These are phyloP conservation scores for Penicillium sp. DNA, from an alignment of 2,329 filamentous ascomycete species.

Conservation along the genomic window DNA sequence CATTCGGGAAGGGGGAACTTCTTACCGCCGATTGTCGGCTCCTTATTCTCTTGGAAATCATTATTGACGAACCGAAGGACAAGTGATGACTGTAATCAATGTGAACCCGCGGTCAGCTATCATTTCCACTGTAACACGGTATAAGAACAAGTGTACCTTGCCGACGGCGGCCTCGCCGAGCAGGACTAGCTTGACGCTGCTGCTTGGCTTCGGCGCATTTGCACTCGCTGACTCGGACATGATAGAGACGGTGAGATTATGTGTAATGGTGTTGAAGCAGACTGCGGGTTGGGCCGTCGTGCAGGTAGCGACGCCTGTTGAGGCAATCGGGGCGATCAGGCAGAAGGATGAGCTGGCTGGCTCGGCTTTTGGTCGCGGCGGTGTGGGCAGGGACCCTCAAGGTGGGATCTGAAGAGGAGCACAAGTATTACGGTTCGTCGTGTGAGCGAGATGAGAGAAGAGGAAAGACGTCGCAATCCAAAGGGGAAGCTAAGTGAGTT, in stretches of 20 bases:
- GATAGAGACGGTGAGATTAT: constrained; percentile 13
- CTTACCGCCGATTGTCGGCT: constrained; percentile 95
- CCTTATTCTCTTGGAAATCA: constrained; percentile 99
- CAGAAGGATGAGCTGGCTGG: constrained; percentile 25
- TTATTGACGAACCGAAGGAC: constrained; percentile 99
- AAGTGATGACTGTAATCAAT: constrained; percentile 73
- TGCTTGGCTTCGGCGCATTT: constrained; percentile 85
- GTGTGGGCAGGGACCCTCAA: constrained; percentile 23
- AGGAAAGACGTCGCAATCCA: constrained; percentile 9
- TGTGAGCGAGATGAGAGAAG: neutral
- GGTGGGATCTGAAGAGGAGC: constrained; percentile 20
- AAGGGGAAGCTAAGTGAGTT: constrained; percentile 8
- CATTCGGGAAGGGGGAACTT: constrained; percentile 2
- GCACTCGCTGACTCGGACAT: constrained; percentile 74
- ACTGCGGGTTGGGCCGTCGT: constrained; percentile 31
- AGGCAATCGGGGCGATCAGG: constrained; percentile 26
- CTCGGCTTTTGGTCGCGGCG: constrained; percentile 22
- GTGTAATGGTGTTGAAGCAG: constrained; percentile 4
- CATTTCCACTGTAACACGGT: constrained; percentile 5
- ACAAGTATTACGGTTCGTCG: constrained; percentile 8
- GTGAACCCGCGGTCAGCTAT: constrained; percentile 12
- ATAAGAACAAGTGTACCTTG: constrained; percentile 66
- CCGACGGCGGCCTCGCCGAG: constrained; percentile 96
- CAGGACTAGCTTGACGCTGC: constrained; percentile 98
- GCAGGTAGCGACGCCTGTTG: constrained; percentile 27